Percentiles rank a stretch among this genome's conserved stretches.
phyloP scores from a whole-genome alignment of 2,329 filamentous ascomycete genomes.

The Apiospora pterosperma region DNA sequence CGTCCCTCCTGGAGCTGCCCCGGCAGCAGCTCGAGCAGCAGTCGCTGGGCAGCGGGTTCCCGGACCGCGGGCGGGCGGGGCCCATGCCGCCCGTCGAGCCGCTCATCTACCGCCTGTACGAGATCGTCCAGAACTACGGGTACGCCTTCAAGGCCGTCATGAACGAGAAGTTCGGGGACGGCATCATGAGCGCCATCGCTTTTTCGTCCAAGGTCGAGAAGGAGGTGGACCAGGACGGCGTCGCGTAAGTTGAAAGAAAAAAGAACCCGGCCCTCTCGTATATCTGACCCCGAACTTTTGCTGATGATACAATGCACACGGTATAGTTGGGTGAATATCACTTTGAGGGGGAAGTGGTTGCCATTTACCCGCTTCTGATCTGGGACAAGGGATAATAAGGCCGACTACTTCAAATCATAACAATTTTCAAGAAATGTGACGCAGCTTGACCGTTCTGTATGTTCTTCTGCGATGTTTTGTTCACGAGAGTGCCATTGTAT shows the following conservation, averaged over 20 bases:
- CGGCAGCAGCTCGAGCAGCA: slow-evolving; percentile 51
- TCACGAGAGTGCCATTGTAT: background rate
- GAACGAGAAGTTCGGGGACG: slow-evolving; percentile 92
- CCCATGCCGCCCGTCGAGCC: slow-evolving; percentile 85
- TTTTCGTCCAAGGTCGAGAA: slow-evolving; percentile 92
- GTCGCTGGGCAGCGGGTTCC: slow-evolving; percentile 66
- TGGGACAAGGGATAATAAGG: background rate
- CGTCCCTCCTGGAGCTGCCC: slow-evolving; percentile 56
- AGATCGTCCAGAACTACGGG: slow-evolving; percentile 95
- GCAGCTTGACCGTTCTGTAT: background rate
- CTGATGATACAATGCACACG: slow-evolving; percentile 8
- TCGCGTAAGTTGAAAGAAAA: slow-evolving; percentile 37
- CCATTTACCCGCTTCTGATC: slow-evolving; percentile 27
- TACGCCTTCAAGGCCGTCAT: slow-evolving; percentile 93
- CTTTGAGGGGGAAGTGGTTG: slow-evolving; percentile 29
- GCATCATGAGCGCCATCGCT: slow-evolving; percentile 94
- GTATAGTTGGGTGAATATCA: slow-evolving; percentile 30
- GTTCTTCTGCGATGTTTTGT: background rate
- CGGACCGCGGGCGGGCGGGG: slow-evolving; percentile 73
- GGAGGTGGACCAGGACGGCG: slow-evolving; percentile 81
- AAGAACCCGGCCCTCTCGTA: background rate
- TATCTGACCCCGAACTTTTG: background rate
- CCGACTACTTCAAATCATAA: background rate
- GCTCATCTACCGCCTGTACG: slow-evolving; percentile 85
- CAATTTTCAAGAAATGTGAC: background rate